A percentile compares a stretch with the other conserved stretches of the same genome.
Evolutionary conservation across 192 early-diverging fungal genomes (phyloP).

Genomic region (Coemansia sp.): DNA sequence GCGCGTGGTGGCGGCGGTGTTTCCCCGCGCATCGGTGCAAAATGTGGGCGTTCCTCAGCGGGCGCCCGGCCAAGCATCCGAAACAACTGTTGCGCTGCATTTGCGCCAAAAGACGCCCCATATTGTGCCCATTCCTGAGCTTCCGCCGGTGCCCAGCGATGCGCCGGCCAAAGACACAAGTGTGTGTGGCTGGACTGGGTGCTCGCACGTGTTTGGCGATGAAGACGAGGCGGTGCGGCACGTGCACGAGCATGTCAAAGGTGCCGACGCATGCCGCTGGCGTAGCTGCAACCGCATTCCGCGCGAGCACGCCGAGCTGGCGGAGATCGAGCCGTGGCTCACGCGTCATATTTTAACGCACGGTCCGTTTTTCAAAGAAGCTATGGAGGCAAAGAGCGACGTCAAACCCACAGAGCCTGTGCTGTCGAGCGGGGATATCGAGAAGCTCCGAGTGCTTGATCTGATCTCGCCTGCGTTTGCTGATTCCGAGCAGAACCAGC

Average conservation of each 20-base stretch:
- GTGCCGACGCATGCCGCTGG: slow-evolving; percentile 50
- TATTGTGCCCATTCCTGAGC: slow-evolving; percentile 42
- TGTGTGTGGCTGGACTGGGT: slow-evolving; percentile 34
- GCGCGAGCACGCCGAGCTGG: neutral
- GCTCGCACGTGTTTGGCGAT: slow-evolving; percentile 17
- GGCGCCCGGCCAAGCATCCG: neutral
- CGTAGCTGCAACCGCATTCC: slow-evolving; percentile 45
- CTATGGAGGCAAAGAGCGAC: neutral
- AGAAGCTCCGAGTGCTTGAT: slow-evolving; percentile 3
- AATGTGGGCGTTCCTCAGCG: slow-evolving; percentile 7
- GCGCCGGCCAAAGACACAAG: slow-evolving; percentile 11
- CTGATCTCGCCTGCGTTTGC: slow-evolving; percentile 16
- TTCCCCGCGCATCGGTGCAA: slow-evolving; percentile 36
- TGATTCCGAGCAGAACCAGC: slow-evolving; percentile 15
- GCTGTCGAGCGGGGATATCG: neutral
- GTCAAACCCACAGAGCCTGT: neutral
- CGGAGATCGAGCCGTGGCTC: slow-evolving; percentile 23
- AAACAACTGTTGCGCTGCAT: slow-evolving; percentile 23
- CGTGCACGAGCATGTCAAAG: slow-evolving; percentile 8
- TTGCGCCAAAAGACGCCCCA: slow-evolving; percentile 23
- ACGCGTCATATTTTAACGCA: slow-evolving; percentile 35
- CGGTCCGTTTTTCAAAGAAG: slow-evolving; percentile 22
- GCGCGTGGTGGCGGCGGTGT: slow-evolving; percentile 49
- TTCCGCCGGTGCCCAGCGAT: slow-evolving; percentile 1
- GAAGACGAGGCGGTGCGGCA: slow-evolving; percentile 40